phyloP scores from a whole-genome alignment of 371 early-diverging fungal species.

The Rhizopus sp. region DNA sequence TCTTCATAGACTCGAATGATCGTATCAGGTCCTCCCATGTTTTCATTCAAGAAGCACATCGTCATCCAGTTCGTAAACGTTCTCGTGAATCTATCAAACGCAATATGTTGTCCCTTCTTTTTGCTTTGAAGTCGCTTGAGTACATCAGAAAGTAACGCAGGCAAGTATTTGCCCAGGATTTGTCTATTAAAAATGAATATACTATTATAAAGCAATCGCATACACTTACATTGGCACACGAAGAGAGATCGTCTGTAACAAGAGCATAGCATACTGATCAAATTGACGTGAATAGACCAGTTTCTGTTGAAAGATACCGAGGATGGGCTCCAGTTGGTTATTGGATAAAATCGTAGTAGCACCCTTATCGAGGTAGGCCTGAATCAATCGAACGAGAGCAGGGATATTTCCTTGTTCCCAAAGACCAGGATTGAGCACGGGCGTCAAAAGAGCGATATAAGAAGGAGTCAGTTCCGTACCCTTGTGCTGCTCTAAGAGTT shows the following conservation, averaged over 20 bases:
- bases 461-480: conserved; percentile 65
- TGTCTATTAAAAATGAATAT: conserved; percentile 30
- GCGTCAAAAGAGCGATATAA: conserved; percentile 73
- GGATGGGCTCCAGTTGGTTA: conserved; percentile 76
- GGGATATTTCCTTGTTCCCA: conserved; percentile 97
- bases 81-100: conserved; percentile 64
- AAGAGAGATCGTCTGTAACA: conserved; percentile 73
- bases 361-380: conserved; percentile 81
- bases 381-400: conserved; percentile 86
- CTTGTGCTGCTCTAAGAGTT: conserved; percentile 79
- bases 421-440: conserved; percentile 80
- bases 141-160: conserved; percentile 75
- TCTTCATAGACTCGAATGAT: conserved; percentile 74
- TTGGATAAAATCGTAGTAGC: conserved; percentile 61
- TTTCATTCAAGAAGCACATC: conserved; percentile 66
- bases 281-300: conserved; percentile 83
- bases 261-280: conserved; percentile 84
- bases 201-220: background rate
- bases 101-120: conserved; percentile 45
- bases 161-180: conserved; percentile 67
- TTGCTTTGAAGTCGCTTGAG: conserved; percentile 80
- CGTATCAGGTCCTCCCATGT: conserved; percentile 62
- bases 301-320: conserved; percentile 93
- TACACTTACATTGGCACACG: conserved; percentile 69
- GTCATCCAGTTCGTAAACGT: conserved; percentile 80